Evolutionary conservation across 2,329 filamentous ascomycete genomes (phyloP), one percentile per base, ranked within the genome.

Genomic region (Capronia epimyces): DNA sequence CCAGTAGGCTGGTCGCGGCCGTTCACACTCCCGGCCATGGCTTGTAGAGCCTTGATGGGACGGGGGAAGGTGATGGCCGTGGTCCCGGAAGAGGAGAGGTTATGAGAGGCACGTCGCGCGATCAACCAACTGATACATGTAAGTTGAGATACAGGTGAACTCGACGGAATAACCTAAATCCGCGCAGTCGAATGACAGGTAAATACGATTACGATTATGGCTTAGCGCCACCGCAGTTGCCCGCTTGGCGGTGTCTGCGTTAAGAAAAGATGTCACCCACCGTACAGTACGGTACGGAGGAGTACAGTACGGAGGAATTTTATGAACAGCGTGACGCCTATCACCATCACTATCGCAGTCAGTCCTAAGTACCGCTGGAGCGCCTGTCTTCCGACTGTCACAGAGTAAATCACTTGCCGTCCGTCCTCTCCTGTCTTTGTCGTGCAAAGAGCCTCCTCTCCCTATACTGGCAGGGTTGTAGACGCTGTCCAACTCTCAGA

Each of bases 1-100:
- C 53, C 49, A 15, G 22, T 31, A 40, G 46, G 29, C 41, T 55
- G 55, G 25, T 57, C 55, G 52, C 52, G 55, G 15, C 45, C 40
- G 39, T 43, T 36, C 18, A 40, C 24, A 40, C 41, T 45, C 8
- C 49, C 42, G n/a, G 49, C 52, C 55, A 57, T 57, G 7, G n/a
- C 46, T 37, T 36, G 42, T 29, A 29, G 46, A 43, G 37, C 10
- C 25, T 21, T n/a, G 31, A 34, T 40, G 25, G 43, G 15, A 15
- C 20, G 13, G 39, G 29, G 40, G 47, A 39, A 47, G 29, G 31
- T 39, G 42, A 40, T 44, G 43, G 46, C 55, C 55, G 55, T 50
- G 39, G 46, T 48, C 52, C 55, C 55, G 55, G 24, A 55, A 55
- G 49, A 52, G 40, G 49, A 18, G 25, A 24, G 22, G 41, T 34